A percentile compares a stretch with the other conserved stretches of the same genome.
Evolutionary conservation across 176 grass and related monocot species (phyloP).

Genomic region (Oryza nivara): DNA sequence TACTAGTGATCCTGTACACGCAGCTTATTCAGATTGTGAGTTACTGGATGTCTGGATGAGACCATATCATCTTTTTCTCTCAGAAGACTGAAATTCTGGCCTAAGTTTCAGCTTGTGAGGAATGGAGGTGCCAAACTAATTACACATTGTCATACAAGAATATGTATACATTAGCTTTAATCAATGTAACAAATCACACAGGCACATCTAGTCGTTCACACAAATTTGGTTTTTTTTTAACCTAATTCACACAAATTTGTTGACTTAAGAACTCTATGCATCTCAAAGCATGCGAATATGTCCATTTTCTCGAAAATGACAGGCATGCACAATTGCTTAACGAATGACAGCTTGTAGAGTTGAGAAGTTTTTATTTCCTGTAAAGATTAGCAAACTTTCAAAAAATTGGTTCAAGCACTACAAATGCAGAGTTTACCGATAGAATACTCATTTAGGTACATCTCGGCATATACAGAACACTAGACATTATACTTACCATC

Average conservation of each 20-base stretch:
- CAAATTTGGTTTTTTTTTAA: no score
- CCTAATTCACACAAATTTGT: neutral
- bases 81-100: neutral
- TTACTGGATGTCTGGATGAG: no score
- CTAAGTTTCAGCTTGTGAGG: no score
- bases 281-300: neutral
- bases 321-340: neutral
- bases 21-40: neutral
- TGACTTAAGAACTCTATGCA: neutral
- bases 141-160: neutral
- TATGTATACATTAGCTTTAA: neutral
- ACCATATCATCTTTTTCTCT: neutral
- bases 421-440: conserved; percentile 56
- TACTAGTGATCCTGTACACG: neutral
- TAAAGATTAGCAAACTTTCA: neutral
- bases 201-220: no score
- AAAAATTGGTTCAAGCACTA: conserved; percentile 29
- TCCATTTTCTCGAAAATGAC: no score
- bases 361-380: neutral
- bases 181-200: no score
- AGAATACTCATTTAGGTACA: neutral
- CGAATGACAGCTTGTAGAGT: neutral
- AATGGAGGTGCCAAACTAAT: neutral
- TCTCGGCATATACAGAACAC: neutral
- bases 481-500: neutral